Evolutionary conservation across 345 rosid species (phyloP), one percentile per base, ranked within the genome.

Genomic region (Euphorbia lathyris): DNA sequence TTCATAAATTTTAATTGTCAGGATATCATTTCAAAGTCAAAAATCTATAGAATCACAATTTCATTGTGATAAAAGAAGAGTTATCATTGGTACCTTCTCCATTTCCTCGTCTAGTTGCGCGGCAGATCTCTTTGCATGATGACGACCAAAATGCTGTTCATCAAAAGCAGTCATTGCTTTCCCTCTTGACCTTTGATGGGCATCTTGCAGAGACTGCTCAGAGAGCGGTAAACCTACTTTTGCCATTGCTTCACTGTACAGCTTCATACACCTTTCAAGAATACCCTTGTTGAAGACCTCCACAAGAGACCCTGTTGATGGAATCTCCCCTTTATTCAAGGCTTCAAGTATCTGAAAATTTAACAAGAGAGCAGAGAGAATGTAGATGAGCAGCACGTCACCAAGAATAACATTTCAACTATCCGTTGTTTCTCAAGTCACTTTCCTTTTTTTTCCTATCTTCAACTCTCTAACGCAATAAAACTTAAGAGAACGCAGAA

Each of bases 241-340:
- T 43, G 77, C 82, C 82, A 96, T 92, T 74, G 70, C 76, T 71
- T 81, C 97, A 79, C 79, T 82, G 72, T 96, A 96, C 60, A 87
- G 75, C 81, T 92, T 96, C 76, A 89, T 74, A 76, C 99, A 92
- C 17, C 90, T 84, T 60, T 92, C 95, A 63, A 96, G 86, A 67
- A 96, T 96, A 71, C 79, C 96, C 82, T 90, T 96, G 68, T 96
- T 96, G 80, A 96, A 96, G 76, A 92, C 84, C 89, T 96, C 98
- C 77, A 96, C 99, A 32, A 96, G 86, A 68, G 98, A 96, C 70
- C 99, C 99, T 34, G 99, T 96, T 57, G 99, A 86, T 78, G 99
- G 99, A 76, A 96, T 96, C 83, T 96, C 98, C 66, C 99, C 99
- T 80, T 96, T 96, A 77, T 96, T 96, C 79, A 96, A 79, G 38